Evolutionary conservation across 2,329 filamentous ascomycete genomes (phyloP).

Genomic region (Trichoderma afroharzianum): DNA sequence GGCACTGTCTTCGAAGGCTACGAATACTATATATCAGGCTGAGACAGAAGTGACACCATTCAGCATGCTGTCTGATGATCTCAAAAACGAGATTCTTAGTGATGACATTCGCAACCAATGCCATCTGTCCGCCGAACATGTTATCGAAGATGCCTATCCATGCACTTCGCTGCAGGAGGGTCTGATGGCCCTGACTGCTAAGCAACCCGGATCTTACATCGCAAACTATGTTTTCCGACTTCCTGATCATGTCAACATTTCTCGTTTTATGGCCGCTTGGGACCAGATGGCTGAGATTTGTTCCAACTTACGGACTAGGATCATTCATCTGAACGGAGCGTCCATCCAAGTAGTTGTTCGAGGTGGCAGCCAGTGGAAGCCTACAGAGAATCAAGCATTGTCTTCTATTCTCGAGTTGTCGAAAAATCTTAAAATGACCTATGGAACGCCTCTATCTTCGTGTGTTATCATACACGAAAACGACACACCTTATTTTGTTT

Average conservation of each 20-base stretch:
- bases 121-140: background rate
- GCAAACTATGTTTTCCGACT: background rate
- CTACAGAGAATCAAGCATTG: background rate
- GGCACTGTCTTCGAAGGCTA: background rate
- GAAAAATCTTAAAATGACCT: background rate
- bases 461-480: background rate
- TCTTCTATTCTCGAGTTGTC: background rate
- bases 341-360: background rate
- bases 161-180: slow-evolving; percentile 19
- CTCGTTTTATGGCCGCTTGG: slow-evolving; percentile 18
- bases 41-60: background rate
- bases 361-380: background rate
- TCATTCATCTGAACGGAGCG: slow-evolving; percentile 7
- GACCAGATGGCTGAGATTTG: background rate
- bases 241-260: background rate
- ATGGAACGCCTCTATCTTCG: background rate
- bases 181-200: slow-evolving; percentile 16
- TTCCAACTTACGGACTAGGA: slow-evolving; percentile 17
- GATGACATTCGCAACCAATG: background rate
- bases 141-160: slow-evolving; percentile 17
- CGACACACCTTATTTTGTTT: slow-evolving; percentile 20
- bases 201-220: slow-evolving; percentile 16
- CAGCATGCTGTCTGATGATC: background rate
- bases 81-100: background rate
- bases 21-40: background rate